phyloP scores from a whole-genome alignment of 352 stramenopile genomes.

The Phytophthora chlamydospora region DNA sequence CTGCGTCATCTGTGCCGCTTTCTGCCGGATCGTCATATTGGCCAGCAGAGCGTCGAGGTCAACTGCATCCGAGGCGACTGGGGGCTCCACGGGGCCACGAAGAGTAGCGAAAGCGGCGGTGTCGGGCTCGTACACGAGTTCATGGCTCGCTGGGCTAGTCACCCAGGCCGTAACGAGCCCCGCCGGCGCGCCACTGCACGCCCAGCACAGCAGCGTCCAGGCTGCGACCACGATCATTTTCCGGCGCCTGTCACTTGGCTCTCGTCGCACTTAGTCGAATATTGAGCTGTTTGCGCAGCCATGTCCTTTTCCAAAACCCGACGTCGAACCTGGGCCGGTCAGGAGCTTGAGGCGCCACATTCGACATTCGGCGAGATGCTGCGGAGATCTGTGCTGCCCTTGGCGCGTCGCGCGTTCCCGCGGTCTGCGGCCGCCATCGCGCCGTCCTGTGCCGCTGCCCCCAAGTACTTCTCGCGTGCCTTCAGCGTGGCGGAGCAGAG shows the following conservation, averaged over 20 bases:
- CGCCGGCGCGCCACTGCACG: neutral
- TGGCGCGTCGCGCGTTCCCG: slow-evolving; percentile 37
- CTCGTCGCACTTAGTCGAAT: slow-evolving; percentile 21
- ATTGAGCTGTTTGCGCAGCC: slow-evolving; percentile 23
- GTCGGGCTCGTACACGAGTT: slow-evolving; percentile 30
- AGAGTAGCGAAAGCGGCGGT: slow-evolving; percentile 18
- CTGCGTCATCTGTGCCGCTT: slow-evolving; percentile 91
- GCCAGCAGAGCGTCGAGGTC: slow-evolving; percentile 28
- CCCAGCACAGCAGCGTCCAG: slow-evolving; percentile 28
- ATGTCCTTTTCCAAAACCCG: neutral
- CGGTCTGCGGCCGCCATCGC: slow-evolving; percentile 15
- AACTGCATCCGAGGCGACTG: neutral
- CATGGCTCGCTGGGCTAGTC: slow-evolving; percentile 7
- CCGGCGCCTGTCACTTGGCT: slow-evolving; percentile 15
- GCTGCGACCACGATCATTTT: slow-evolving; percentile 41
- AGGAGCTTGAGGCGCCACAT: slow-evolving; percentile 29
- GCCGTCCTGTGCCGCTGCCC: slow-evolving; percentile 3
- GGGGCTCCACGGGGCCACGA: neutral
- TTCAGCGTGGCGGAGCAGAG: slow-evolving; percentile 52
- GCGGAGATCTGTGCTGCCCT: slow-evolving; percentile 34
- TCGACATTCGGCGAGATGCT: slow-evolving; percentile 41
- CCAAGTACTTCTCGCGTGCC: slow-evolving; percentile 35
- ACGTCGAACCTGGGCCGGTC: neutral
- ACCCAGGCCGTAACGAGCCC: neutral
- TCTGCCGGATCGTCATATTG: slow-evolving; percentile 62